Percentiles rank a stretch among this genome's conserved stretches.
Evolutionary conservation across 306 rosid species (phyloP).

Genomic region (Heteromeles arbutifolia): DNA sequence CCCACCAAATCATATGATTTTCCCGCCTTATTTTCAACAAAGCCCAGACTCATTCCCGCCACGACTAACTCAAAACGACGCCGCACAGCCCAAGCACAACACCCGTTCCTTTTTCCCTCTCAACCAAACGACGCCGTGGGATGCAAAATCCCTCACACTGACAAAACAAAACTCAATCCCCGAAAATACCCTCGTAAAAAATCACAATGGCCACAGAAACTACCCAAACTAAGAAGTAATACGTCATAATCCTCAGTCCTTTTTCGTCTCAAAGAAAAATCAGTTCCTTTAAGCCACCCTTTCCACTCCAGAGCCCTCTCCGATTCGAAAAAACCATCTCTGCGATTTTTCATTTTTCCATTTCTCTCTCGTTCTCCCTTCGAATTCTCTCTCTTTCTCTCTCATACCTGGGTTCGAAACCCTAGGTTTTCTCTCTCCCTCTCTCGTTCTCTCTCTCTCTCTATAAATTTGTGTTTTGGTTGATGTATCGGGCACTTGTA

Average conservation of each 20-base stretch:
- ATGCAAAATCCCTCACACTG: background rate
- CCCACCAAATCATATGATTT: background rate
- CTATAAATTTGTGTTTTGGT: background rate
- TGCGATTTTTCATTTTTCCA: background rate
- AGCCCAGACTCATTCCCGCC: slow-evolving; percentile 21
- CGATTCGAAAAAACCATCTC: background rate
- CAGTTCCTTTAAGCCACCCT: background rate
- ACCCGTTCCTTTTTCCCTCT: background rate
- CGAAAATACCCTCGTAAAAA: background rate
- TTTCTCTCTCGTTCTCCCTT: background rate
- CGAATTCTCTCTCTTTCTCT: background rate
- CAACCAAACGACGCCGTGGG: slow-evolving; percentile 20
- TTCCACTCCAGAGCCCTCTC: background rate
- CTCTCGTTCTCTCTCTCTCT: background rate
- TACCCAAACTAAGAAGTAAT: background rate
- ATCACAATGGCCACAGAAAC: background rate
- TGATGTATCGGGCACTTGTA: background rate
- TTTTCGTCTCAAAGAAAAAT: background rate
- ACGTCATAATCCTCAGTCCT: background rate
- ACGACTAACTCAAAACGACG: slow-evolving; percentile 12
- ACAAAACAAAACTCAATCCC: background rate
- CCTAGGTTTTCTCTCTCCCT: background rate
- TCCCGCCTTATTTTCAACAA: slow-evolving; percentile 30
- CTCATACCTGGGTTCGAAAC: background rate
- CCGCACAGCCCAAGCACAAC: background rate